These are phyloP conservation scores for Xerocomellus intermedius DNA, from an alignment of 768 basidiomycete genomes.

Conservation along the genomic window DNA sequence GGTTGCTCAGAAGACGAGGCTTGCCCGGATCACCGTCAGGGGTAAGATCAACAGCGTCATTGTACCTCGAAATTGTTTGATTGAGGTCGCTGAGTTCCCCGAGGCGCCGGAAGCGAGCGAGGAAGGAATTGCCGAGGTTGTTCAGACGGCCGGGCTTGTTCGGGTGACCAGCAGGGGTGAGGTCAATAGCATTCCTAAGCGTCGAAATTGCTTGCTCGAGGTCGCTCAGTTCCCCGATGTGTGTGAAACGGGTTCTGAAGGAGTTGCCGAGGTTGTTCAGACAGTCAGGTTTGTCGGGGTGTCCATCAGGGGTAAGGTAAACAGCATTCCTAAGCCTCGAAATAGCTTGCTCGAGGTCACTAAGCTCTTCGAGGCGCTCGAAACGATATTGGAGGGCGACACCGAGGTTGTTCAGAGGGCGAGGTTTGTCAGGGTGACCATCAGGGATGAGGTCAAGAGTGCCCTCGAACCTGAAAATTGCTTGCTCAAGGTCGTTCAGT, in stretches of 20 bases:
- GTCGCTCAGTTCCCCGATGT: neutral
- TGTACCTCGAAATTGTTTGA: neutral
- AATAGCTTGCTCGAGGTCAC: neutral
- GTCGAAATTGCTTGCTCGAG: neutral
- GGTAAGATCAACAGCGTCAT: neutral
- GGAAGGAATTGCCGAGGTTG: neutral
- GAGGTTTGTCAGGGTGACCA: neutral
- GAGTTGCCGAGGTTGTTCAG: neutral
- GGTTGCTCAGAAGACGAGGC: neutral
- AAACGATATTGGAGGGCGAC: neutral
- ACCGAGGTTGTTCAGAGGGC: neutral
- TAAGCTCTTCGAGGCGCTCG: neutral
- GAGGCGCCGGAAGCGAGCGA: neutral
- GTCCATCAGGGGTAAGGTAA: neutral
- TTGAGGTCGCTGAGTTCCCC: neutral
- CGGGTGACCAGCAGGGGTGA: neutral
- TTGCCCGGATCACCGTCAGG: constrained; percentile 2
- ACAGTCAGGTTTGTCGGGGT: neutral
- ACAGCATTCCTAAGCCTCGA: neutral
- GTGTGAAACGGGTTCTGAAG: neutral
- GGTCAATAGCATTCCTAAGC: neutral
- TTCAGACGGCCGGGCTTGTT: neutral
- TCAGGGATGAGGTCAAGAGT: neutral
- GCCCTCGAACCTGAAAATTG: neutral
- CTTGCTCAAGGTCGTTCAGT: constrained; percentile 3